A percentile compares a stretch with the other conserved stretches of the same genome.
These are phyloP conservation scores for Alectoria sarmentosa DNA, from an alignment of 495 filamentous ascomycete species.

Conservation along the genomic window DNA sequence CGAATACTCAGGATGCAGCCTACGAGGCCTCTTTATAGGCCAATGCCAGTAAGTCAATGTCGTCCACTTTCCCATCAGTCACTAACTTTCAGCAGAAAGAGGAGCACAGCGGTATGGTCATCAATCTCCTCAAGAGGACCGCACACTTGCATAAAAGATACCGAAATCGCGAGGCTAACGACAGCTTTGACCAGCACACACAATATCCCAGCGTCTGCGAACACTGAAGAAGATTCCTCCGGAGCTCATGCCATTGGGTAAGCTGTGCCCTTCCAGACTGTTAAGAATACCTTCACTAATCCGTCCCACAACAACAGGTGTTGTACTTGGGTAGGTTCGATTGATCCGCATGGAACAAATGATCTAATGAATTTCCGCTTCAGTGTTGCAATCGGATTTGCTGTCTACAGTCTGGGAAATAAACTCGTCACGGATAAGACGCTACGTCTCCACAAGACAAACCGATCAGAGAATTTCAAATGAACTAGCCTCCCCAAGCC, in stretches of 20 bases:
- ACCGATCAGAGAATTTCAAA: slow-evolving; percentile 33
- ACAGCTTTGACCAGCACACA: slow-evolving; percentile 62
- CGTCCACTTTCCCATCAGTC: slow-evolving; percentile 27
- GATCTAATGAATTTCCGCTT: slow-evolving; percentile 27
- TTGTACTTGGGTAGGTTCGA: slow-evolving; percentile 66
- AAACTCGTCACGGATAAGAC: slow-evolving; percentile 88
- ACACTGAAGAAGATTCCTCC: slow-evolving; percentile 80
- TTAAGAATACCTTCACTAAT: slow-evolving; percentile 5
- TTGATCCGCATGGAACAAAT: slow-evolving; percentile 21
- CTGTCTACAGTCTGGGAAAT: slow-evolving; percentile 66
- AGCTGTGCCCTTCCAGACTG: slow-evolving; percentile 29
- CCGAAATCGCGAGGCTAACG: background rate
- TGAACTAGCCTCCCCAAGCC: background rate
- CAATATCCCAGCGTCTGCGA: slow-evolving; percentile 91
- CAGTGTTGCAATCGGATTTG: slow-evolving; percentile 64
- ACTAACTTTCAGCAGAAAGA: slow-evolving; percentile 57
- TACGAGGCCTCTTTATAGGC: slow-evolving; percentile 58
- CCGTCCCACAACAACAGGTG: slow-evolving; percentile 44
- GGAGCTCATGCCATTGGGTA: slow-evolving; percentile 94
- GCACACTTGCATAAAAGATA: background rate
- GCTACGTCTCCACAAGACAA: slow-evolving; percentile 64
- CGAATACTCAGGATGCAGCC: slow-evolving; percentile 49
- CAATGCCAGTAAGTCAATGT: slow-evolving; percentile 66
- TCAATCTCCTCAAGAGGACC: background rate
- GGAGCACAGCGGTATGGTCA: slow-evolving; percentile 67